phyloP scores from a whole-genome alignment of 352 stramenopile species.

The Thalassiosira mediterranea region DNA sequence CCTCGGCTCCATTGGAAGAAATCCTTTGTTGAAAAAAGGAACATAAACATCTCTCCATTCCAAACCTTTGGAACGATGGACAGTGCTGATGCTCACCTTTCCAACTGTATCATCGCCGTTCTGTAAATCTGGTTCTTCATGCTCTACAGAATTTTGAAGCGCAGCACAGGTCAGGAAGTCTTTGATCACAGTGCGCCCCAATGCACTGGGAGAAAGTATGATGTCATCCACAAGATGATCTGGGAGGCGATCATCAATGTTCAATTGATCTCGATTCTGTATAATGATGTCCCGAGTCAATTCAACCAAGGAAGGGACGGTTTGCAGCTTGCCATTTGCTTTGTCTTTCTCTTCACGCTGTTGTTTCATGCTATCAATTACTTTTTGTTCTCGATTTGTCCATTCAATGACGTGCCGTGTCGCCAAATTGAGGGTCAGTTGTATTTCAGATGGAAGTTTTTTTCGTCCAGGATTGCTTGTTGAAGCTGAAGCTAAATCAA shows the following conservation, averaged over 20 bases:
- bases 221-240: constrained; percentile 29
- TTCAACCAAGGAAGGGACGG: constrained; percentile 16
- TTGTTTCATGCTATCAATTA: not conserved
- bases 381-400: constrained; percentile 9
- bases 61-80: constrained; percentile 48
- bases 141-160: constrained; percentile 7
- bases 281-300: constrained; percentile 10
- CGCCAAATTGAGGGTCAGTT: constrained; percentile 4
- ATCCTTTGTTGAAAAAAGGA: constrained; percentile 44
- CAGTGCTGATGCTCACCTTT: constrained; percentile 37
- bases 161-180: constrained; percentile 28
- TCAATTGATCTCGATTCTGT: constrained; percentile 1
- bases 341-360: no score
- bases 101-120: not conserved
- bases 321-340: no score
- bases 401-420: constrained; percentile 21
- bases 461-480: not conserved
- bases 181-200: constrained; percentile 16
- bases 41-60: constrained; percentile 54
- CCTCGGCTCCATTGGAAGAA: constrained; percentile 20
- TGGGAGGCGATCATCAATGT: constrained; percentile 27
- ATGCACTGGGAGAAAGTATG: constrained; percentile 9
- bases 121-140: constrained; percentile 5
- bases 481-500: not conserved
- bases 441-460: constrained; percentile 4